These are phyloP conservation scores for Porcisia deanei DNA, from an alignment of 208 protist species.

Conservation along the genomic window DNA sequence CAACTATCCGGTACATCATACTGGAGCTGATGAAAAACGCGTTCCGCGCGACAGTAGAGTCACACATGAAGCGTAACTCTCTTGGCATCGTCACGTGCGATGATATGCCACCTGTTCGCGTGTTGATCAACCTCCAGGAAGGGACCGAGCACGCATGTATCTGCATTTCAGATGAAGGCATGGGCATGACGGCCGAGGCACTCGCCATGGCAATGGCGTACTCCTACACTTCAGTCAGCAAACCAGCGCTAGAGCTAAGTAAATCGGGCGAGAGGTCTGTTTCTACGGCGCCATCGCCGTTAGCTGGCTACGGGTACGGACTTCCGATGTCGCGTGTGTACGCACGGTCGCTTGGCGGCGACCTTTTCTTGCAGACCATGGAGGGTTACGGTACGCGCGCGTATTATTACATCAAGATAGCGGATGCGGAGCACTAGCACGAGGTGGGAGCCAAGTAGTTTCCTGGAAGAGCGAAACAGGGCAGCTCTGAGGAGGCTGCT, in stretches of 20 bases:
- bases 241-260: slow-evolving; percentile 43
- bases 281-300: slow-evolving; percentile 39
- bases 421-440: slow-evolving; percentile 3
- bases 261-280: slow-evolving; percentile 21
- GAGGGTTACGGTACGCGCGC: slow-evolving; percentile 94
- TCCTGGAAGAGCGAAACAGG: too few species aligned
- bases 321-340: slow-evolving; percentile 94
- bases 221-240: slow-evolving; percentile 92
- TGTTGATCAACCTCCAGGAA: slow-evolving; percentile 77
- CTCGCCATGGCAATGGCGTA: slow-evolving; percentile 91
- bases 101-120: slow-evolving; percentile 79
- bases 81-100: slow-evolving; percentile 70
- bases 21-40: slow-evolving; percentile 96
- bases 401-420: slow-evolving; percentile 88
- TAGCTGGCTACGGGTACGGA: slow-evolving; percentile 96
- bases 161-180: slow-evolving; percentile 81
- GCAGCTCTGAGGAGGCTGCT: background rate
- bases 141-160: slow-evolving; percentile 81
- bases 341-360: slow-evolving; percentile 92
- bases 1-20: slow-evolving; percentile 95
- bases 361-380: slow-evolving; percentile 93
- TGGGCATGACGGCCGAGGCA: slow-evolving; percentile 76
- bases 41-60: slow-evolving; percentile 89
- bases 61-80: slow-evolving; percentile 75
- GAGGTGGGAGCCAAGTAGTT: background rate